Conservation (phyloP, 352 stramenopile genomes). For the Hyaloperonospora arabidopsidis region DNA sequence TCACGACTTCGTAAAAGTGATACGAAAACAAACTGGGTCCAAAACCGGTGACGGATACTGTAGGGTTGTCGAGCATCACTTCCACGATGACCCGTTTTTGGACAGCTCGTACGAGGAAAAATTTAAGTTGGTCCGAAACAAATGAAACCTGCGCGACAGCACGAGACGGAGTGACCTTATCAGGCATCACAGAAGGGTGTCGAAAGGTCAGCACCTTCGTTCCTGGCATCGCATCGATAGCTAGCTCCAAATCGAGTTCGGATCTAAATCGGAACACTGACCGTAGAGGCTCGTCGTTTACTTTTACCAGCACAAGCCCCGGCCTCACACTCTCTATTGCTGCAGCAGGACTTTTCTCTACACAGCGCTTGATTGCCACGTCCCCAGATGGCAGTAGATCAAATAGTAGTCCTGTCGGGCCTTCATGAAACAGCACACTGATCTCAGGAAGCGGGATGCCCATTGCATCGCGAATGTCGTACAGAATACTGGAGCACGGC, state of each 20-base stretch:
- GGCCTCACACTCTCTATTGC: constrained; percentile 63
- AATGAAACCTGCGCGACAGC: constrained; percentile 46
- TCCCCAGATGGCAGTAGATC: constrained; percentile 36
- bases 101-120: constrained; percentile 61
- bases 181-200: constrained; percentile 48
- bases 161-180: constrained; percentile 47
- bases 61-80: constrained; percentile 39
- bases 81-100: constrained; percentile 57
- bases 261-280: constrained; percentile 48
- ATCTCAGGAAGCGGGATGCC: constrained; percentile 80
- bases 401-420: constrained; percentile 57
- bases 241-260: constrained; percentile 41
- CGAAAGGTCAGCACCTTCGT: constrained; percentile 72
- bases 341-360: constrained; percentile 47
- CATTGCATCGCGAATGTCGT: constrained; percentile 65
- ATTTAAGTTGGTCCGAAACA: constrained; percentile 49
- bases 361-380: constrained; percentile 36
- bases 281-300: constrained; percentile 53
- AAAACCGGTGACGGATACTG: constrained; percentile 60
- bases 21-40: constrained; percentile 75
- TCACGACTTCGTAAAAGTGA: constrained; percentile 61
- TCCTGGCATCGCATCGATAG: constrained; percentile 44
- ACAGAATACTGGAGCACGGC: constrained; percentile 44
- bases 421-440: constrained; percentile 56
- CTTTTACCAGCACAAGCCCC: constrained; percentile 61